Evolutionary conservation across 345 rosid genomes (phyloP), one percentile per base, ranked within the genome.

Genomic region (Syzygium oleosum): DNA sequence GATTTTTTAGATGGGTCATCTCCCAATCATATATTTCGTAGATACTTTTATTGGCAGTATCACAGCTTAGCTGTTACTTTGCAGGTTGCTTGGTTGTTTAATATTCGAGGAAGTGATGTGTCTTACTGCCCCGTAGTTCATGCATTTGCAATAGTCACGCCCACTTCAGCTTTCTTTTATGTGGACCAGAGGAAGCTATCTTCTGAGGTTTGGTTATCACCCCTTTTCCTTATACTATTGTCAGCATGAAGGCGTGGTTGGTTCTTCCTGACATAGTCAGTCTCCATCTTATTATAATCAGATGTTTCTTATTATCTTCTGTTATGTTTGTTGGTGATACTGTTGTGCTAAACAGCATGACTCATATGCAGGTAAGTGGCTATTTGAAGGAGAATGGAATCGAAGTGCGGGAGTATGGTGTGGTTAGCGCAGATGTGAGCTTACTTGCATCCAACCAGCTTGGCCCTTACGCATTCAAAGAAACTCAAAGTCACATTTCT

Each of bases 61-160:
- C 84, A 87, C n/a, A 61, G 41, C n/a, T 63, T 52, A 43, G 54
- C 88, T 88, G 79, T 34, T 84, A 79, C 53, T 86, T 46, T 93
- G 91, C 93, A 97, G 99, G 99, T 98, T 93, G 99, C 99, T 91
- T 98, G 99, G 99, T 84, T 96, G 89, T 98, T 92, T 90, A 98
- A 98, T 89, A 93, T 98, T 83, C 98, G 99, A 86, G 99, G 99
- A 89, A 93, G 87, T 86, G 99, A 98, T 91, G 98, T 98, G 38
- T 89, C 98, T 88, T 98, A 94, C 85, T 91, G 95, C 91, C 99
- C 99, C 0, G 99, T 98, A 88, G 99, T 94, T 90, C 99, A 98
- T 91, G 98, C 99, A 10, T 98, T 96, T 91, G 98, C 99, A 49
- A 91, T 98, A 46, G 94, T 98, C 59, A 96, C 98, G 31, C 85